phyloP scores from a whole-genome alignment of 148 eudicot genomes.

The Drosera capensis region DNA sequence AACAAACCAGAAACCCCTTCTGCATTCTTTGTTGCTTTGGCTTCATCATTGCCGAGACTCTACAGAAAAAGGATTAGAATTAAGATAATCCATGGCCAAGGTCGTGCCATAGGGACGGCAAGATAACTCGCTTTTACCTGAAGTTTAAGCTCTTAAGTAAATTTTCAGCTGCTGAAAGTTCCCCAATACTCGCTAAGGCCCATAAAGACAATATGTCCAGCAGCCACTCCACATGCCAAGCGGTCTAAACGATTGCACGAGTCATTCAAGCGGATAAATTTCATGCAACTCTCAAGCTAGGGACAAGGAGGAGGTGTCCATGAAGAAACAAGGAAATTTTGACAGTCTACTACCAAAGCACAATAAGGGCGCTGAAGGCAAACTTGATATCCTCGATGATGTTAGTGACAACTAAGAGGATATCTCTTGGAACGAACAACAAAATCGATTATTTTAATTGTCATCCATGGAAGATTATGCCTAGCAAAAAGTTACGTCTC shows the following conservation, averaged over 20 bases:
- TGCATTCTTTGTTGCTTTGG: slow-evolving; percentile 50
- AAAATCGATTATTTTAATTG: too few species aligned
- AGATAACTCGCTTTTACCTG: slow-evolving; percentile 22
- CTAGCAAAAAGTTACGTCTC: too few species aligned
- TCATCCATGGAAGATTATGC: too few species aligned
- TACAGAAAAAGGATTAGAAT: slow-evolving; percentile 9
- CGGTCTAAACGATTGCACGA: slow-evolving; percentile 15
- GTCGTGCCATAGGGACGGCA: background rate
- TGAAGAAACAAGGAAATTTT: too few species aligned
- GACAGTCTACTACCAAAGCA: too few species aligned
- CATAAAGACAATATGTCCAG: slow-evolving; percentile 61
- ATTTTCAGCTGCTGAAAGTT: slow-evolving; percentile 35
- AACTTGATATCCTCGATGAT: too few species aligned
- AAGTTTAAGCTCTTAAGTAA: slow-evolving; percentile 42
- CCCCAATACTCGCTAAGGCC: slow-evolving; percentile 47
- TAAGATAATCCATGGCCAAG: background rate
- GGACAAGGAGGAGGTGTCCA: too few species aligned
- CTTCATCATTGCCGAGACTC: slow-evolving; percentile 54
- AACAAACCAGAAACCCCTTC: slow-evolving; percentile 54
- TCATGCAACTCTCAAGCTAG: background rate
- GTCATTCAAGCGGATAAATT: background rate
- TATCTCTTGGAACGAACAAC: too few species aligned
- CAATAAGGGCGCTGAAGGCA: too few species aligned
- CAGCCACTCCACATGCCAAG: slow-evolving; percentile 79
- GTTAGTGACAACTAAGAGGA: too few species aligned